Base-by-base conservation (phyloP, 1,284 basidiomycete genomes). In the Xerocomus amazonicus region DNA sequence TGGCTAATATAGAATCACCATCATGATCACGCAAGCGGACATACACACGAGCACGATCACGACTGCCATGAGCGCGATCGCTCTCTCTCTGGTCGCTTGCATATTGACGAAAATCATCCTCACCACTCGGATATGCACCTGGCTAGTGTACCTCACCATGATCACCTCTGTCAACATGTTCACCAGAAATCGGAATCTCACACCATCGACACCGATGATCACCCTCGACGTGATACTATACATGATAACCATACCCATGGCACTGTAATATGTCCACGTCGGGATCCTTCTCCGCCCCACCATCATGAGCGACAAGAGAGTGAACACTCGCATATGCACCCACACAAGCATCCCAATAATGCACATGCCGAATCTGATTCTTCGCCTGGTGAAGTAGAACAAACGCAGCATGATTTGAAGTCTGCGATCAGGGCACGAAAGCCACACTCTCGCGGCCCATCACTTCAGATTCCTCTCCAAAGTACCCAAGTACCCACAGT, bases 1-100 rank as follows among this genome's bases (percentile, higher is more conserved):
- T 35, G 44, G 9, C 38, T 37, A 34, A 17, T 46, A 7, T 77
- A 80, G 61, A 61, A 59, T 6, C 82, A 84, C 64, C 77, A 77
- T n/a, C 80, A 83, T 56, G 67, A 66, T 39, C 74, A 80, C 47
- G 71, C 65, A 43, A 63, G 70, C 53, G 61, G 57, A 17, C 69
- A 74, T 65, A 80, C 76, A 16, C 78, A 81, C 49, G 73, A 19
- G 0, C 73, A 81, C 68, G 71, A 70, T 0, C 78, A 79, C 56
- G 70, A 65, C 13, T 75, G 66, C 13, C 76, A 66, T 48, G 63
- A 65, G 36, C 65, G 69, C 56, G 55, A 56, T 4, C 69, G 73
- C 56, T 51, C 56, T 14, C 55, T 62, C 53, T 14, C 43, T 34
- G 43, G 41, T 45, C 64, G 68, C 54, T 48, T 56, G 13, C 51